Base-by-base conservation (phyloP, 352 stramenopile genomes). In the Phytophthora multivora region DNA sequence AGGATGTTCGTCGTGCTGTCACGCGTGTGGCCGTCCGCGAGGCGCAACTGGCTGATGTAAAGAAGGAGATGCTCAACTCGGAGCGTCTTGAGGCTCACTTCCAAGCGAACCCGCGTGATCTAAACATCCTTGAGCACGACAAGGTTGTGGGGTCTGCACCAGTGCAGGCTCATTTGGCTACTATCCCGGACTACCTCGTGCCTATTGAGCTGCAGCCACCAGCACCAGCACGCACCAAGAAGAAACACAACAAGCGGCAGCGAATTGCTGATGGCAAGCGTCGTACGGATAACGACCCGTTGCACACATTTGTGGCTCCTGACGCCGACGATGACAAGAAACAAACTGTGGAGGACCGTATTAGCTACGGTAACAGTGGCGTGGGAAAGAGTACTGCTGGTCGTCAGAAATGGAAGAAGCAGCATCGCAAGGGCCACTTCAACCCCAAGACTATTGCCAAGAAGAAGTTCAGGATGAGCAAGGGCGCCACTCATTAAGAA, bases 1-100 rank as follows among this genome's bases (percentile, higher is more conserved):
- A 98, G 49, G 93, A 98, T 67, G 95, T 99, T 30, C 85, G 89
- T 39, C 88, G 96, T 40, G 93, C 95, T 15, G 95, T 99, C 26
- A 99, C 97, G 5, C 80, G 84, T 47, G 88, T 97, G 7, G 88
- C 92, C 5, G 88, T 99, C n/a, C 83, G 90, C 15, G 97, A 99
- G 68, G 90, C 94, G 11, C 89, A 98, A 63, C 85, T 98, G 13
- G 89, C 91, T 6, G 97, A 99, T 65, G 77, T 99, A 4, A 97
- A 98, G 77, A 96, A 97, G 36, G 97, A 99, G 71, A 98, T 99
- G 59, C 69, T 99, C 2, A 99, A 99, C 80, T 99, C 92, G 6
- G 91, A 98, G 45, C 95, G 97, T 59, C 80, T 99, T 1, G 83
- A 96, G 66, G 86, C 81, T 53, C 97, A 99, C 77, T 99, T 99